Evolutionary conservation across 306 rosid genomes (phyloP).

Genomic region (Dalbergia oliveri): DNA sequence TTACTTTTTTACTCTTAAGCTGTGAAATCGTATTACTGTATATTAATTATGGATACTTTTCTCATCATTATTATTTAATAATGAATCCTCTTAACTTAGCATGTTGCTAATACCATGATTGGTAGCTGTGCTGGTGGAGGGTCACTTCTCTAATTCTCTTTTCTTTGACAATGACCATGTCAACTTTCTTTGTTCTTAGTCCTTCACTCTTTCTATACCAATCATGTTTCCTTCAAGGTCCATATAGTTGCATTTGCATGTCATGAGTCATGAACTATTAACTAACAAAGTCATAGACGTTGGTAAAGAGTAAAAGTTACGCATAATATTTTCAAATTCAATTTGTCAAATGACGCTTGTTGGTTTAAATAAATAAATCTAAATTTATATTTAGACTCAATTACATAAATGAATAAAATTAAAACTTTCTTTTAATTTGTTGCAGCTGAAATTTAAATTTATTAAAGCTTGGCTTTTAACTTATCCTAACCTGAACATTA

Average conservation of each 20-base stretch:
- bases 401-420: background rate
- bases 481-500: no score
- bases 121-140: background rate
- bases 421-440: background rate
- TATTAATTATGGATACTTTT: background rate
- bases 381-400: background rate
- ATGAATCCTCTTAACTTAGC: background rate
- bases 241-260: background rate
- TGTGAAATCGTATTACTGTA: background rate
- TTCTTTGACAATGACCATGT: background rate
- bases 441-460: no score
- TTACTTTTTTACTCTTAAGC: background rate
- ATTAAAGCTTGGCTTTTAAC: no score
- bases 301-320: background rate
- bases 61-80: background rate
- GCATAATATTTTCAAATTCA: background rate
- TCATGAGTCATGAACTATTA: background rate
- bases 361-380: background rate
- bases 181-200: background rate
- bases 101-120: constrained; percentile 17
- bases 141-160: constrained; percentile 23
- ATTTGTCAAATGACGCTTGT: background rate
- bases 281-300: background rate
- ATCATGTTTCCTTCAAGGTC: background rate
- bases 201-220: background rate